Evolutionary conservation across 805 yeast species (phyloP).

Genomic region (Maudiozyma serrabonitensis): DNA sequence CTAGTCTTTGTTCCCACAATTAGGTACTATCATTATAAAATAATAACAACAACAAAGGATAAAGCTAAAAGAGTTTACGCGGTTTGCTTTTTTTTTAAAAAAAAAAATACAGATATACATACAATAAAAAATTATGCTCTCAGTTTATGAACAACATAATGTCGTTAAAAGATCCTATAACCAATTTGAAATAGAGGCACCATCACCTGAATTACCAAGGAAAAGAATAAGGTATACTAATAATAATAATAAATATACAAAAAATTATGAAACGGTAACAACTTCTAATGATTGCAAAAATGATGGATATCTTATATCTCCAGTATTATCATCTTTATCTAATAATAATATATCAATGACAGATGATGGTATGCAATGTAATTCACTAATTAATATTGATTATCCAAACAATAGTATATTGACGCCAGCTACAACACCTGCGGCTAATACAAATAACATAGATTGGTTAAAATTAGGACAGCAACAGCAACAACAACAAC

Average conservation of each 20-base stretch:
- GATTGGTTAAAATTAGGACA: neutral
- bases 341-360: neutral
- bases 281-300: neutral
- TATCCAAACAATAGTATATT: neutral
- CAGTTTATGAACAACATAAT: neutral
- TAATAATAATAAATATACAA: neutral
- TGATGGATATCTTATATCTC: neutral
- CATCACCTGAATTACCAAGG: slow-evolving; percentile 3
- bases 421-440: slow-evolving; percentile 1
- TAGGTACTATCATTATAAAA: too few relatives aligned
- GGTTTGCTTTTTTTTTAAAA: too few relatives aligned
- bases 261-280: neutral
- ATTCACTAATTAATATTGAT: neutral
- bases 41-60: too few relatives aligned
- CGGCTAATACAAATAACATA: neutral
- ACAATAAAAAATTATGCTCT: neutral
- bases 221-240: slow-evolving; percentile 2
- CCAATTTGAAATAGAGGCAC: slow-evolving; percentile 6
- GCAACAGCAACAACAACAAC: neutral
- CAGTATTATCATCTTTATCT: neutral
- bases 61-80: neutral
- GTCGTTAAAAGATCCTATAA: neutral
- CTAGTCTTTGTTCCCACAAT: too few relatives aligned
- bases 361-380: neutral
- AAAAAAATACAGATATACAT: neutral